Percentiles rank a stretch among this genome's conserved stretches.
Conservation (phyloP, 345 rosid species). For the Brassica juncea region DNA sequence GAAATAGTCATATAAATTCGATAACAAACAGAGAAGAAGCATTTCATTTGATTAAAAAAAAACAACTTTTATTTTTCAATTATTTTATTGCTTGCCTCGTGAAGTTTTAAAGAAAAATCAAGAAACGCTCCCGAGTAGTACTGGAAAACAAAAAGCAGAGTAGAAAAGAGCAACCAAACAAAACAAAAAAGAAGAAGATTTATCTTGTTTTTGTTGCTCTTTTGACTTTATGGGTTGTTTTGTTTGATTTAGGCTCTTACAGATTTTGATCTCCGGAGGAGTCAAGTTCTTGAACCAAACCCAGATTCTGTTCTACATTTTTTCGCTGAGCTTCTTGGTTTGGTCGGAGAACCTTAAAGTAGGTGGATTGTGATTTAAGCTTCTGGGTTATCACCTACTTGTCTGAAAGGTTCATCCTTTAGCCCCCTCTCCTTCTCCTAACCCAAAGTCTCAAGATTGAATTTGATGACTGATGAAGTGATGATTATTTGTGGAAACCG, state of each 20-base stretch:
- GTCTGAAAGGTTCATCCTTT: constrained; percentile 34
- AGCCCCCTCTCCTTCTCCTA: not conserved
- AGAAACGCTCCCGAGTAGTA: constrained; percentile 36
- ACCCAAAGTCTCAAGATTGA: constrained; percentile 13
- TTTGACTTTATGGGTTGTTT: constrained; percentile 42
- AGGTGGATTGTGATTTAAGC: not conserved
- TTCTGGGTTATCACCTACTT: constrained; percentile 25
- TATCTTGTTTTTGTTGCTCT: constrained; percentile 35
- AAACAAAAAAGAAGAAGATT: constrained; percentile 24
- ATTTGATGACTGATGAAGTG: constrained; percentile 6
- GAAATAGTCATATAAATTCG: constrained; percentile 12
- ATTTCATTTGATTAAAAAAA: constrained; percentile 3
- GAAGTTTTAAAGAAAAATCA: constrained; percentile 33
- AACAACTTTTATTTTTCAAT: constrained; percentile 12
- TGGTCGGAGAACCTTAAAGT: constrained; percentile 29
- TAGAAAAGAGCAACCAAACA: not conserved
- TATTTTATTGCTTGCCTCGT: constrained; percentile 35
- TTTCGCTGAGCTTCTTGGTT: constrained; percentile 25
- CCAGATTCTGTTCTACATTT: constrained; percentile 30
- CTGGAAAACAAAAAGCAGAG: constrained; percentile 17
- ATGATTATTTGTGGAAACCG: constrained; percentile 12
- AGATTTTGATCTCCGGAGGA: constrained; percentile 33
- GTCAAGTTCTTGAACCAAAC: constrained; percentile 26
- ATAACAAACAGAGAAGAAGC: constrained; percentile 29
- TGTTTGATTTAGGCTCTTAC: constrained; percentile 29